Evolutionary conservation across 2,329 filamentous ascomycete genomes (phyloP).

Genomic region (Thelonectria rubi): DNA sequence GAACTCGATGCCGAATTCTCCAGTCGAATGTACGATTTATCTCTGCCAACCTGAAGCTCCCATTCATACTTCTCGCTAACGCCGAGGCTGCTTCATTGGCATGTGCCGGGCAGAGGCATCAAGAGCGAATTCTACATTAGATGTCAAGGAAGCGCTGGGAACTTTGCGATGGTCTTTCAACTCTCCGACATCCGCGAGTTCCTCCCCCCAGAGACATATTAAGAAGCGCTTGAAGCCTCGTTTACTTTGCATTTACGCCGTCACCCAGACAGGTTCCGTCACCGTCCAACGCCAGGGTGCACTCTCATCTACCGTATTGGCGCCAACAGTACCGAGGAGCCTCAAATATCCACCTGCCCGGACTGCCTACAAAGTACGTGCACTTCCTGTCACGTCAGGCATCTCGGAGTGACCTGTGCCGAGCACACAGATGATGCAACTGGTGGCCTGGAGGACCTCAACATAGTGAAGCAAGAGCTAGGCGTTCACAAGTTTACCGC

Average conservation of each 20-base stretch:
- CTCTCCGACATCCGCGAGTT: background rate
- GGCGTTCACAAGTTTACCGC: background rate
- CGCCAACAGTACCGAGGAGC: background rate
- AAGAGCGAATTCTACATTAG: background rate
- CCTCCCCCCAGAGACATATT: conserved; percentile 9
- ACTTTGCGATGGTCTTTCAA: background rate
- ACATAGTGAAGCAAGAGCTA: background rate
- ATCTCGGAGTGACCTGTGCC: background rate
- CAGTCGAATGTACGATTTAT: conserved; percentile 2
- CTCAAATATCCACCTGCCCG: background rate
- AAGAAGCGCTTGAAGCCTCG: background rate
- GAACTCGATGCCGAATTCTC: background rate
- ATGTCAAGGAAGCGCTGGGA: background rate
- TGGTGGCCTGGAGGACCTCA: background rate
- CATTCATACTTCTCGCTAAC: conserved; percentile 12
- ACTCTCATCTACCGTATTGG: conserved; percentile 6
- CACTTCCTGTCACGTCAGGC: background rate
- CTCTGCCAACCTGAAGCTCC: conserved; percentile 6
- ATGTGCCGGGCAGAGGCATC: conserved; percentile 5
- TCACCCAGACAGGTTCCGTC: conserved; percentile 8
- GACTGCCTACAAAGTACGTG: background rate
- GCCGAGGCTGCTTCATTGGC: background rate
- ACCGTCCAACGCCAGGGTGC: conserved; percentile 14
- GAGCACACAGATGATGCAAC: background rate
- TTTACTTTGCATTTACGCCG: conserved; percentile 11